Conservation (phyloP, 345 rosid genomes). For the Melaleuca quinquenervia region DNA sequence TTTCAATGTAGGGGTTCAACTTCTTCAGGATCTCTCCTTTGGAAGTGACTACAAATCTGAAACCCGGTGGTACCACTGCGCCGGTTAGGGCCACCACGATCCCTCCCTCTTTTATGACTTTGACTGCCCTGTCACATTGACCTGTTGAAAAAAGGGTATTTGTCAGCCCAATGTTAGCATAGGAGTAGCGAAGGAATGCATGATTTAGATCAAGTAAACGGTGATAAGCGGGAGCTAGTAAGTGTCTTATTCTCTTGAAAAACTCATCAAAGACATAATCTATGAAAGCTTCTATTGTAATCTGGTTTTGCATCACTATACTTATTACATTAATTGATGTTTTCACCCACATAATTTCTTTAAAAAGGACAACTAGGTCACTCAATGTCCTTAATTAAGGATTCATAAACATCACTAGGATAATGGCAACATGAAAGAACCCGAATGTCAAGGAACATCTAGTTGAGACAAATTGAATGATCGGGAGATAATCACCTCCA, state of each 20-base stretch:
- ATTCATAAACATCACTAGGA: not conserved
- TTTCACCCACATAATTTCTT: not conserved
- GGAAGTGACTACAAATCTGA: slow-evolving; percentile 87
- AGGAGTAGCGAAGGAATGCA: not conserved
- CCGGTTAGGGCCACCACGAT: slow-evolving; percentile 86
- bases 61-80: slow-evolving; percentile 84
- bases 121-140: slow-evolving; percentile 86
- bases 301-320: not conserved
- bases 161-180: not conserved
- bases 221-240: not conserved
- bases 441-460: not conserved
- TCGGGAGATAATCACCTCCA: not conserved
- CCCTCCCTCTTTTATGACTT: slow-evolving; percentile 85
- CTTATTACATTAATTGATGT: not conserved
- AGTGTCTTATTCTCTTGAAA: not conserved
- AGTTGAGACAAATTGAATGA: not conserved
- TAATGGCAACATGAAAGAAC: not conserved
- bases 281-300: not conserved
- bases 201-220: not conserved
- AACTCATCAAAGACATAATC: not conserved
- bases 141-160: slow-evolving; percentile 22
- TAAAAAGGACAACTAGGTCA: not conserved
- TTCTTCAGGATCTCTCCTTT: slow-evolving; percentile 71
- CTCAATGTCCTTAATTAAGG: not conserved
- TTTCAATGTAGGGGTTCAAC: slow-evolving; percentile 71